Percentiles rank a stretch among this genome's conserved stretches.
These are phyloP conservation scores for Meyerozyma carpophila DNA, from an alignment of 1,139 yeast species.

Conservation along the genomic window DNA sequence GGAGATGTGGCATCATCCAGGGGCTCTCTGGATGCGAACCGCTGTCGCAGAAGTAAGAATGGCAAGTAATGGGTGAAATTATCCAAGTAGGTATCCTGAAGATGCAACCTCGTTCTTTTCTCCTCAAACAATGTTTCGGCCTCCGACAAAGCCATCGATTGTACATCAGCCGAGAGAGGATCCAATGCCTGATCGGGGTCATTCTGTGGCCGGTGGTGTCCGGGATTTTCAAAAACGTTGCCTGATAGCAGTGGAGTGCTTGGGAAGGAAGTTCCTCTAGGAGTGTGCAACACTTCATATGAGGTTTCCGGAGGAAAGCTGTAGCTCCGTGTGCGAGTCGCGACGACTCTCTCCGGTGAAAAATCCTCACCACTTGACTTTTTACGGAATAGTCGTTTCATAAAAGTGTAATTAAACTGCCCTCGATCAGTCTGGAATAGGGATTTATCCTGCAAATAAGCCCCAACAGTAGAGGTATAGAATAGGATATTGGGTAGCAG, in stretches of 20 bases:
- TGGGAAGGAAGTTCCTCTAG: neutral
- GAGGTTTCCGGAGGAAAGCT: neutral
- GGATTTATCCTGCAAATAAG: neutral
- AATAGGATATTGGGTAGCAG: neutral
- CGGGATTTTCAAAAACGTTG: neutral
- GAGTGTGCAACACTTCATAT: neutral
- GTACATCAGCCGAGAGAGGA: neutral
- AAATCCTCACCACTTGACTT: neutral
- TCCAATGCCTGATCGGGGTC: neutral
- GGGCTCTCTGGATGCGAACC: constrained; percentile 7
- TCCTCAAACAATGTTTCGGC: constrained; percentile 17
- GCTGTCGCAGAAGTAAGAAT: constrained; percentile 24
- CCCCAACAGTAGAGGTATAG: neutral
- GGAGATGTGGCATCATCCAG: neutral
- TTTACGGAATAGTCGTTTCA: neutral
- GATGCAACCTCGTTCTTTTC: constrained; percentile 19
- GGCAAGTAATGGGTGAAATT: constrained; percentile 38
- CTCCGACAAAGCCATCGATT: constrained; percentile 13
- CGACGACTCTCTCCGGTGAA: neutral
- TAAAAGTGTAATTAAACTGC: neutral
- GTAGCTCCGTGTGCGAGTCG: neutral
- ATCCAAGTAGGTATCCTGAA: constrained; percentile 32
- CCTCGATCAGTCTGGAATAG: neutral
- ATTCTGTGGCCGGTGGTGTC: neutral
- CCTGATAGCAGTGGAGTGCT: neutral